These are phyloP conservation scores for Zoysia matrella DNA, from an alignment of 202 grass and related monocot species.

Conservation along the genomic window DNA sequence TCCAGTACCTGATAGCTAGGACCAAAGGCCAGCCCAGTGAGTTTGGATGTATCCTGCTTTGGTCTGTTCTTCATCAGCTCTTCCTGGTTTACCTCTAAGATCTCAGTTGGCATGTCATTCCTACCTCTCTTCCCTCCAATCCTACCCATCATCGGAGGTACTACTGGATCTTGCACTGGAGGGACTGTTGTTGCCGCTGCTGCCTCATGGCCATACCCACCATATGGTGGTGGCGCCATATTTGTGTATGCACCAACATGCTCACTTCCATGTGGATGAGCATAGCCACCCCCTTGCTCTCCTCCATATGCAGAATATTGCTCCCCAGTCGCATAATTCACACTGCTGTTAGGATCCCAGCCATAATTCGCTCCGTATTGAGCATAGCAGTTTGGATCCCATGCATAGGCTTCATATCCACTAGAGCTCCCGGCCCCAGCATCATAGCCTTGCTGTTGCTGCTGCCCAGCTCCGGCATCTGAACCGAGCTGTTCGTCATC, in stretches of 20 bases:
- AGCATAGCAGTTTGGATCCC: conserved; percentile 56
- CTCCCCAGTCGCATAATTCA: conserved; percentile 42
- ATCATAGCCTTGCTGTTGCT: conserved; percentile 50
- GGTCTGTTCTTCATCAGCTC: conserved; percentile 95
- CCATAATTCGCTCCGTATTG: conserved; percentile 42
- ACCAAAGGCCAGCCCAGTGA: conserved; percentile 88
- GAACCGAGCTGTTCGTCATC: conserved; percentile 32
- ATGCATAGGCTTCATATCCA: conserved; percentile 45
- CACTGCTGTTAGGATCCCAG: conserved; percentile 50
- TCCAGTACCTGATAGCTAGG: conserved; percentile 84
- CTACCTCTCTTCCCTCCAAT: conserved; percentile 83
- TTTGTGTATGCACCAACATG: conserved; percentile 22
- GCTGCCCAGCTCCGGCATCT: conserved; percentile 29
- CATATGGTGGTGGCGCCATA: not conserved
- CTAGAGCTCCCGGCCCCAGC: conserved; percentile 44
- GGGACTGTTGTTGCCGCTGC: conserved; percentile 13
- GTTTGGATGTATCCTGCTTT: conserved; percentile 77
- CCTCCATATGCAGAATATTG: conserved; percentile 46
- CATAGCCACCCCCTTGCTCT: conserved; percentile 47
- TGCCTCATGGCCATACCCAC: conserved; percentile 19
- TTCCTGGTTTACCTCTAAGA: conserved; percentile 89
- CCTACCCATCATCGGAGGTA: conserved; percentile 58
- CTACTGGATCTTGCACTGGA: conserved; percentile 20
- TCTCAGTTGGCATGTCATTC: conserved; percentile 66
- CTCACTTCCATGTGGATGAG: conserved; percentile 26